Evolutionary conservation across 352 stramenopile genomes (phyloP), one percentile per base, ranked within the genome.

Genomic region (Hyaloperonospora arabidopsidis): DNA sequence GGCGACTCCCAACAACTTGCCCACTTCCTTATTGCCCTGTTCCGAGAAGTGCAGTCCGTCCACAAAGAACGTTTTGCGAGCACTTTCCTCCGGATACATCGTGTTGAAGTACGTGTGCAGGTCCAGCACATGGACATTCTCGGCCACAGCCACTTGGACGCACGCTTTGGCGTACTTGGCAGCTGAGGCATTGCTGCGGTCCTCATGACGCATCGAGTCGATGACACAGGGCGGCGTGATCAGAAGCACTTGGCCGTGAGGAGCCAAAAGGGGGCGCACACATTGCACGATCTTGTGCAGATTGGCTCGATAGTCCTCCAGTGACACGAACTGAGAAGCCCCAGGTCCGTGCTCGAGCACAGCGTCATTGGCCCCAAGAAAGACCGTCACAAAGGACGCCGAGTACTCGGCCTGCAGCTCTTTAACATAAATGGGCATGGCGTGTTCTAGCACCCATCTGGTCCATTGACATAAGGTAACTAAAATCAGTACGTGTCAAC

Each of bases 281-380:
- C 49, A 52, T 29, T 60, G 45, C 32, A 80, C 12, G 21, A 75
- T 63, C 8, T 53, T 45, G 25, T 61, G 54, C 2, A 85, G 52
- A 43, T 85, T 82, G 39, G 25, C 36, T 35, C 54, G 58, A 58
- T 77, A 83, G 19, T 66, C 52, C 23, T 67, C 64, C 2, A 83
- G 18, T 1, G 70, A 57, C 13, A 86, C 67, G 48, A 76, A 54
- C 21, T 23, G 47, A 40, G 22, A 60, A 3, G 12, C n/a, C 2
- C n/a, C 53, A 12, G 52, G 52, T 0, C 73, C 73, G 12, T 54
- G 48, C 15, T 25, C 74, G 78, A 43, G 61, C 12, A 41, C n/a
- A 8, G 76, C 71, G 54, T 87, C 76, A 32, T 87, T 87, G 14
- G 72, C 63, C 12, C 73, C 76, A 11, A 87, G 58, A 52, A 72